Conservation (phyloP, 73 alveolate genomes). For the Effrenium voratum region DNA sequence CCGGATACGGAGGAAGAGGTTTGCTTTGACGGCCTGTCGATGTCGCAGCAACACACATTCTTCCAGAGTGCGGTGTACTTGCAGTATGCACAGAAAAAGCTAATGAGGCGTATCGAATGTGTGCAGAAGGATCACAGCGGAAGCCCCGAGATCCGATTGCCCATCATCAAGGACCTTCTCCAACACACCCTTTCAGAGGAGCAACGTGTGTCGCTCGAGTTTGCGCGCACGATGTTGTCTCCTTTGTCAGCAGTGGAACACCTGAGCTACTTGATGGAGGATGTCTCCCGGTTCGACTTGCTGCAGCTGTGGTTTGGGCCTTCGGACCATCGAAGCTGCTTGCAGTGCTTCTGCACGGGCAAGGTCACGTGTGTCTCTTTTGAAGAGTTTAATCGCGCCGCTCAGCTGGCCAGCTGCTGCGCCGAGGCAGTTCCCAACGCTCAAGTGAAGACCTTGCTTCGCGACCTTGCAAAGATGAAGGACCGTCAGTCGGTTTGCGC, state of each 20-base stretch:
- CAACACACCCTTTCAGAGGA: background rate
- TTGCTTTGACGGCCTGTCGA: background rate
- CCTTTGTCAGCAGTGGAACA: background rate
- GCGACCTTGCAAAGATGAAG: background rate
- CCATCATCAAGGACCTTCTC: background rate
- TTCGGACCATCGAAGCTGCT: background rate
- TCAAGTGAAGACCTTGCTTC: background rate
- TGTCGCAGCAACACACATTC: background rate
- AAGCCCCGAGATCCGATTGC: background rate
- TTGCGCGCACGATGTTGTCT: background rate
- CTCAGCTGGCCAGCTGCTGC: background rate
- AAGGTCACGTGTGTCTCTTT: background rate
- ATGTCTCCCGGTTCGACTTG: background rate
- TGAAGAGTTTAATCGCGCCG: background rate
- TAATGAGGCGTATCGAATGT: background rate
- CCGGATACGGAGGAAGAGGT: background rate
- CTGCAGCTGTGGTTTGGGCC: background rate
- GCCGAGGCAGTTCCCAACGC: background rate
- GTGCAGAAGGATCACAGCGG: background rate
- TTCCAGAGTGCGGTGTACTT: background rate
- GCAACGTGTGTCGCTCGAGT: background rate
- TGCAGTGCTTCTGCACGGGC: background rate
- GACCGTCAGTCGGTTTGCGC: too few species aligned
- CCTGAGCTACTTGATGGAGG: background rate
- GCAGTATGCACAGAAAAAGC: background rate